Evolutionary conservation across 2,329 filamentous ascomycete species (phyloP).

Genomic region (Aspergillus fructus): DNA sequence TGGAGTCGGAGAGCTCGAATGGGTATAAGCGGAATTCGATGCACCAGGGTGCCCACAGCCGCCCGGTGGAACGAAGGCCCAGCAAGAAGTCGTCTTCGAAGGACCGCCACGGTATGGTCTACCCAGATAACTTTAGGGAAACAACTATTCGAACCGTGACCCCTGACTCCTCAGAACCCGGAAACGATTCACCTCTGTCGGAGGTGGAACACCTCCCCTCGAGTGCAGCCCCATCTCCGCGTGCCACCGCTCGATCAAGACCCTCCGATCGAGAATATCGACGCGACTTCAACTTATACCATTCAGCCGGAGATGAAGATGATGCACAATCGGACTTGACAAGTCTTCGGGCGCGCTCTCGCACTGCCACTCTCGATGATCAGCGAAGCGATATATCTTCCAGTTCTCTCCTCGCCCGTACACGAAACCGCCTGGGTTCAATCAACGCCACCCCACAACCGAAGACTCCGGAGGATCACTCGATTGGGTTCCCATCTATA

Average conservation of each 20-base stretch:
- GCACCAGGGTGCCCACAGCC: slow-evolving; percentile 38
- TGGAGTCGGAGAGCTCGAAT: slow-evolving; percentile 44
- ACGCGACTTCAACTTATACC: slow-evolving; percentile 30
- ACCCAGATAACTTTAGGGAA: slow-evolving; percentile 47
- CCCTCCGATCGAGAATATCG: slow-evolving; percentile 33
- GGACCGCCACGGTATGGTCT: slow-evolving; percentile 47
- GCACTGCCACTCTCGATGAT: slow-evolving; percentile 44
- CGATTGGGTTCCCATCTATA: slow-evolving; percentile 51
- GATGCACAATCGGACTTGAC: slow-evolving; percentile 31
- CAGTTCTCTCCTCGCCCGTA: slow-evolving; percentile 31
- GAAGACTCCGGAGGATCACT: slow-evolving; percentile 39
- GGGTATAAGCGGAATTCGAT: slow-evolving; percentile 41
- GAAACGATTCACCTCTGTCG: slow-evolving; percentile 39
- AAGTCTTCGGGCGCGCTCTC: slow-evolving; percentile 39
- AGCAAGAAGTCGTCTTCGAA: slow-evolving; percentile 50
- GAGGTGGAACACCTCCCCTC: slow-evolving; percentile 35
- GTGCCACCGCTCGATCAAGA: slow-evolving; percentile 34
- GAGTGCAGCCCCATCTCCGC: slow-evolving; percentile 37
- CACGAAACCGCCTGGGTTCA: slow-evolving; percentile 40
- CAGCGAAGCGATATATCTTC: slow-evolving; percentile 40
- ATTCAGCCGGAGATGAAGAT: slow-evolving; percentile 35
- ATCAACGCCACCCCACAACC: slow-evolving; percentile 38
- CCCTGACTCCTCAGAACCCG: slow-evolving; percentile 42
- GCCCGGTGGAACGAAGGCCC: slow-evolving; percentile 43
- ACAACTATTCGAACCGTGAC: slow-evolving; percentile 48